Conservation (phyloP, 768 basidiomycete genomes). For the Galerina marginata region DNA sequence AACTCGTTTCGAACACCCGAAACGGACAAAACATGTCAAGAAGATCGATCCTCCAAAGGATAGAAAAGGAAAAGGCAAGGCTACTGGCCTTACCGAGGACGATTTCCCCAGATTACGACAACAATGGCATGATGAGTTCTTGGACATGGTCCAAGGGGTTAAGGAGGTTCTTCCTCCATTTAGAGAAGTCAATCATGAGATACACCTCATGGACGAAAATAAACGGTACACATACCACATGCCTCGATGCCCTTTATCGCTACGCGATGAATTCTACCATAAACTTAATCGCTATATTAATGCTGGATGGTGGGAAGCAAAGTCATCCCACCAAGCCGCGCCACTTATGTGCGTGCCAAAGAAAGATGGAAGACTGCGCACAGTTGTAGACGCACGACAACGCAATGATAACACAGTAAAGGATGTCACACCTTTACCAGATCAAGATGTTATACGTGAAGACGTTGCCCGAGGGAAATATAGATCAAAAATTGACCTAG, state of each 20-base stretch:
- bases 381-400: constrained; percentile 38
- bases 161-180: constrained; percentile 11
- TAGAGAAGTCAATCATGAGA: constrained; percentile 13
- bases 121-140: constrained; percentile 5
- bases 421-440: constrained; percentile 45
- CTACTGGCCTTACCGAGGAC: background rate
- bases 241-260: constrained; percentile 36
- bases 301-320: constrained; percentile 41
- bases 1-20: background rate
- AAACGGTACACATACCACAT: constrained; percentile 35
- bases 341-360: constrained; percentile 40
- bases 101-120: constrained; percentile 13
- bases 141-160: constrained; percentile 11
- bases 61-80: constrained; percentile 10
- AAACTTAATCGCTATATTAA: constrained; percentile 37
- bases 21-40: background rate
- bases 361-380: constrained; percentile 37
- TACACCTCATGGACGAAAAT: constrained; percentile 35
- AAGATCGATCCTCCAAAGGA: too few relatives aligned
- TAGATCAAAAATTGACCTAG: constrained; percentile 46
- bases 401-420: constrained; percentile 47
- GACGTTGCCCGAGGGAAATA: constrained; percentile 37
- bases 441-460: constrained; percentile 37
- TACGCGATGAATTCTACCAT: constrained; percentile 31
- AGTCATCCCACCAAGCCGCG: constrained; percentile 27